phyloP scores from a whole-genome alignment of 768 basidiomycete genomes.

The Boletus pseudo-olivaceus region DNA sequence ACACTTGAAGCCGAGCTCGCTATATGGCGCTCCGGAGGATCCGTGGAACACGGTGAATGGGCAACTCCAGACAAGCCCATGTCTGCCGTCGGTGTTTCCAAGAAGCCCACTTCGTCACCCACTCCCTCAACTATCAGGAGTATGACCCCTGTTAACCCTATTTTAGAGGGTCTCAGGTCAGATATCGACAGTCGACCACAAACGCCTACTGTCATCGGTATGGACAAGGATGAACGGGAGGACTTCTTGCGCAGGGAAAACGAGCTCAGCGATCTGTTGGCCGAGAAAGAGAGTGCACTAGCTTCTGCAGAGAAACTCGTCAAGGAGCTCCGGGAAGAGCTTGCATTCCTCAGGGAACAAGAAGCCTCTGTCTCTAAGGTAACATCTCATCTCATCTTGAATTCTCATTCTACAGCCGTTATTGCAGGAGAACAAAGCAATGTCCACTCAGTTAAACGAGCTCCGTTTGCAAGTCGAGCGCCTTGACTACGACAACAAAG shows the following conservation, averaged over 20 bases:
- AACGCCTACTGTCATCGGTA: slow-evolving; percentile 82
- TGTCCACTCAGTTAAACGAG: slow-evolving; percentile 92
- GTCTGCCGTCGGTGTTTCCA: slow-evolving; percentile 40
- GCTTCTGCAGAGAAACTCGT: slow-evolving; percentile 80
- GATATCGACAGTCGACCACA: slow-evolving; percentile 84
- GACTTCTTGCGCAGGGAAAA: slow-evolving; percentile 97
- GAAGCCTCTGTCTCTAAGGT: slow-evolving; percentile 77
- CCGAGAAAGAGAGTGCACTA: slow-evolving; percentile 86
- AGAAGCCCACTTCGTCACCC: slow-evolving; percentile 52
- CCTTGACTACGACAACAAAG: slow-evolving; percentile 94
- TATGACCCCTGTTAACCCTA: slow-evolving; percentile 72
- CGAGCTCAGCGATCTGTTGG: slow-evolving; percentile 88
- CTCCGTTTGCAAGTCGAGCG: slow-evolving; percentile 88
- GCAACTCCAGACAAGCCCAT: slow-evolving; percentile 60
- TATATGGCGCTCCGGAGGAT: slow-evolving; percentile 84
- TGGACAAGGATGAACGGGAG: slow-evolving; percentile 96
- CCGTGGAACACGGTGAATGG: slow-evolving; percentile 84
- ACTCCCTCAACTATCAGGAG: slow-evolving; percentile 65
- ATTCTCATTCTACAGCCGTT: slow-evolving; percentile 7
- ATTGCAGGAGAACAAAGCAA: slow-evolving; percentile 83
- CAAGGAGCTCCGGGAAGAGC: slow-evolving; percentile 84
- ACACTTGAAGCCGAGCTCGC: slow-evolving; percentile 88
- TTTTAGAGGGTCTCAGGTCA: slow-evolving; percentile 63
- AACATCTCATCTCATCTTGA: slow-evolving; percentile 12
- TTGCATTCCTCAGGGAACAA: slow-evolving; percentile 88